These are phyloP conservation scores for Auriscalpium vulgare DNA, from an alignment of 768 basidiomycete genomes.

Conservation along the genomic window DNA sequence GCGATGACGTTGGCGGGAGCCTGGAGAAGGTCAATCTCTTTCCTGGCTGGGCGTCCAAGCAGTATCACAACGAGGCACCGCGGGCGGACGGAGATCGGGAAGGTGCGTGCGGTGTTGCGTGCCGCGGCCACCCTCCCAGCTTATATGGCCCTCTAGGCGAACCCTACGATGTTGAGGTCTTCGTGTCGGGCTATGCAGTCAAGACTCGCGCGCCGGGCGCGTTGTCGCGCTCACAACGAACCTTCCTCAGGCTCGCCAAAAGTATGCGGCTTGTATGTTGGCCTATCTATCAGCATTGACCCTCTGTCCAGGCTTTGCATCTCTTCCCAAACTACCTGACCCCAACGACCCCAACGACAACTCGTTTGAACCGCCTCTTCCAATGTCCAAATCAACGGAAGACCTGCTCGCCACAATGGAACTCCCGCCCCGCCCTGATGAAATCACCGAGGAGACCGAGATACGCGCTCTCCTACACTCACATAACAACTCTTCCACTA, in stretches of 20 bases:
- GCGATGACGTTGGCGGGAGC: slow-evolving; percentile 17
- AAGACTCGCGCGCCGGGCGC: slow-evolving; percentile 49
- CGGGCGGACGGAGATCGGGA: slow-evolving; percentile 7
- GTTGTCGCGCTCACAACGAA: slow-evolving; percentile 64
- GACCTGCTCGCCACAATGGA: slow-evolving; percentile 37
- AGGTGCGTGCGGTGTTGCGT: slow-evolving; percentile 20
- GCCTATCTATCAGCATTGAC: not conserved
- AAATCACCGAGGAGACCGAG: slow-evolving; percentile 54
- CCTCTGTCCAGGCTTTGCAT: slow-evolving; percentile 7
- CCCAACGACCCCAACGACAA: slow-evolving; percentile 15
- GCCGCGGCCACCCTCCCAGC: not conserved
- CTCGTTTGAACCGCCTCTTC: slow-evolving; percentile 19
- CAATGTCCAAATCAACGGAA: slow-evolving; percentile 33
- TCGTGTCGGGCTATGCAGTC: slow-evolving; percentile 71
- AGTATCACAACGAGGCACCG: slow-evolving; percentile 26
- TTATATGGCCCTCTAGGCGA: slow-evolving; percentile 29
- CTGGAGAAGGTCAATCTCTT: slow-evolving; percentile 53
- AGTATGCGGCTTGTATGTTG: slow-evolving; percentile 30
- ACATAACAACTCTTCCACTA: slow-evolving; percentile 4
- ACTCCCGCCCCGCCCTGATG: slow-evolving; percentile 50
- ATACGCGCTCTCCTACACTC: slow-evolving; percentile 34
- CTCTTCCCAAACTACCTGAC: slow-evolving; percentile 21
- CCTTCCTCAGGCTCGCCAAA: slow-evolving; percentile 73
- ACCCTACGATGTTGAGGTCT: slow-evolving; percentile 64
- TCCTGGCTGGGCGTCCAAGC: slow-evolving; percentile 73